Percentiles rank a stretch among this genome's conserved stretches.
Evolutionary conservation across 148 eudicot genomes (phyloP).

Genomic region (Chenopodium berlandieri): DNA sequence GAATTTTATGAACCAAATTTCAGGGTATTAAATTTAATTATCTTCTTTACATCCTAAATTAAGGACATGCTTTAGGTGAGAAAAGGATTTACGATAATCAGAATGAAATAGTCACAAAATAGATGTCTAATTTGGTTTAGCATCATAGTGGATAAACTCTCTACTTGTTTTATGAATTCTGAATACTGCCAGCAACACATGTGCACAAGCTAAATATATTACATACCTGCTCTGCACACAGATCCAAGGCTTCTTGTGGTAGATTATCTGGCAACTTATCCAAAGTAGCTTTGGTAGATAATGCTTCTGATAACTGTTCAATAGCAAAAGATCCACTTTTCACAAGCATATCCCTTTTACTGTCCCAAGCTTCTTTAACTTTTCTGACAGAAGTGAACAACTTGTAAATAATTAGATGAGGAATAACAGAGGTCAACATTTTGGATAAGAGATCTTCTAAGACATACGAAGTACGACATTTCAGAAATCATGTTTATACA

Average conservation of each 20-base stretch:
- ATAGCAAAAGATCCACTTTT: constrained; percentile 88
- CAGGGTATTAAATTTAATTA: too few relatives aligned
- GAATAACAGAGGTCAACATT: constrained; percentile 4
- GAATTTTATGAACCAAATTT: too few relatives aligned
- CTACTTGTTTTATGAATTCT: too few relatives aligned
- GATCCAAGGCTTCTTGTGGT: constrained; percentile 51
- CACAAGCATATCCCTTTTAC: constrained; percentile 60
- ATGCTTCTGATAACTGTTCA: constrained; percentile 88
- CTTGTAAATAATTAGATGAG: background rate
- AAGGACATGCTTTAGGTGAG: too few relatives aligned
- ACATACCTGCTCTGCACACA: constrained; percentile 69
- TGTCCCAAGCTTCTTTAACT: constrained; percentile 95
- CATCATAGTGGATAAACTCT: too few relatives aligned
- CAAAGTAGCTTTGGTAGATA: constrained; percentile 60
- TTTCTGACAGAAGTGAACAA: constrained; percentile 49
- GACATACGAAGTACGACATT: background rate
- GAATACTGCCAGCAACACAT: background rate
- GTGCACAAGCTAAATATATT: background rate
- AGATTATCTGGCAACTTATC: constrained; percentile 61
- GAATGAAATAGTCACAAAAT: too few relatives aligned
- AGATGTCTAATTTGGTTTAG: too few relatives aligned
- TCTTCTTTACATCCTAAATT: too few relatives aligned
- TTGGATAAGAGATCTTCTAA: constrained; percentile 1
- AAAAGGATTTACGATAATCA: too few relatives aligned
- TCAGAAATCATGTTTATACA: background rate